Evolutionary conservation across 2,329 filamentous ascomycete genomes (phyloP).

Genomic region (Pseudohalonectria lignicola): DNA sequence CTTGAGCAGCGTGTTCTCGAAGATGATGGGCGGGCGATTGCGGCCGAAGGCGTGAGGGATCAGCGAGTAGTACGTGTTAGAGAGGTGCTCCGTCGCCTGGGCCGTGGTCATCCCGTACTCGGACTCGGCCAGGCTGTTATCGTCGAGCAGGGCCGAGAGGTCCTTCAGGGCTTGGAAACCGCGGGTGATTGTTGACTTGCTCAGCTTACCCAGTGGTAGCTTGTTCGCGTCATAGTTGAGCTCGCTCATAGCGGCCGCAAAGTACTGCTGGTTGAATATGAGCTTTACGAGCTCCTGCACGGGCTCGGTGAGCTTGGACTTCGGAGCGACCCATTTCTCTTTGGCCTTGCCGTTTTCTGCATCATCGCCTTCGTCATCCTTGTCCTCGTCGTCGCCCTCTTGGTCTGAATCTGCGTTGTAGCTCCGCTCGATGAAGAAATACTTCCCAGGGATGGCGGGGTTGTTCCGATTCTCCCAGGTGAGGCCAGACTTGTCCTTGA

Average conservation of each 20-base stretch:
- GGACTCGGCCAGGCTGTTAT: conserved; percentile 31
- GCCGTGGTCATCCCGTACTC: conserved; percentile 26
- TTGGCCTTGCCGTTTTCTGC: conserved; percentile 21
- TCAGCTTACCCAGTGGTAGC: conserved; percentile 73
- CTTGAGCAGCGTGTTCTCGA: conserved; percentile 46
- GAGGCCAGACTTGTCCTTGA: conserved; percentile 50
- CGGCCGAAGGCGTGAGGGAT: conserved; percentile 79
- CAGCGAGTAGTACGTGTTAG: conserved; percentile 68
- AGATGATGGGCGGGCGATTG: conserved; percentile 59
- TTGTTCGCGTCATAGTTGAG: conserved; percentile 67
- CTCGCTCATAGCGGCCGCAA: conserved; percentile 52
- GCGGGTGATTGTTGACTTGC: conserved; percentile 62
- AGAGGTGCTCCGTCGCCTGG: conserved; percentile 48
- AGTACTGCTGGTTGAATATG: conserved; percentile 72
- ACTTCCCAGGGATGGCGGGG: conserved; percentile 54
- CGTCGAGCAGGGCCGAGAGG: conserved; percentile 54
- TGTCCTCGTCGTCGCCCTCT: conserved; percentile 33
- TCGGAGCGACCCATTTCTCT: conserved; percentile 21
- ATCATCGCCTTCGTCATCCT: conserved; percentile 5
- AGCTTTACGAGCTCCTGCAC: conserved; percentile 64
- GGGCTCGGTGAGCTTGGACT: conserved; percentile 46
- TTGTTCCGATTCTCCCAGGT: conserved; percentile 40
- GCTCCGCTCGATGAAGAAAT: conserved; percentile 69
- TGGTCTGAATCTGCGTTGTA: conserved; percentile 62
- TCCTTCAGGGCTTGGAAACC: conserved; percentile 73